phyloP scores from a whole-genome alignment of 2,329 filamentous ascomycete species.

The Coniochaeta prunicola region DNA sequence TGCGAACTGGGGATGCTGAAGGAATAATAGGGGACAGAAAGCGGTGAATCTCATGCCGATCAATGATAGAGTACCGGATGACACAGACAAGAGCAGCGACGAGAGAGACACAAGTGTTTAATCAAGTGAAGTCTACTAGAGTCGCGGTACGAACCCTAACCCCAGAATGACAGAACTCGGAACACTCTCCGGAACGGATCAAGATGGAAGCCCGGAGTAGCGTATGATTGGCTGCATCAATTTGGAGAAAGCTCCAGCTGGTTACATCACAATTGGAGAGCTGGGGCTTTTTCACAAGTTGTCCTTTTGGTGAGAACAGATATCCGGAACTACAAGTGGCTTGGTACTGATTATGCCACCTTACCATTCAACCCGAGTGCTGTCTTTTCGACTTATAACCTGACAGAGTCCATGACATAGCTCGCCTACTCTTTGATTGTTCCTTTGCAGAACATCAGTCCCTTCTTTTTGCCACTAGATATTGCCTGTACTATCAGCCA shows the following conservation, averaged over 20 bases:
- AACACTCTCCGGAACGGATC: conserved; percentile 1
- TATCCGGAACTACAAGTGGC: conserved; percentile 7
- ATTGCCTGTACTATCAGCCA: too few species aligned
- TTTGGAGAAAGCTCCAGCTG: conserved; percentile 4
- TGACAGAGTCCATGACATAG: background rate
- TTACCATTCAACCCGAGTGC: background rate
- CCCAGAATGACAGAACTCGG: background rate
- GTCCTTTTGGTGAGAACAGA: conserved; percentile 18
- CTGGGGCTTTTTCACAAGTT: conserved; percentile 12
- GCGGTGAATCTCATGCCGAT: too few species aligned
- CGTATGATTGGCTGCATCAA: conserved; percentile 9
- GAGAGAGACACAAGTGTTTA: too few species aligned
- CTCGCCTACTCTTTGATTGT: conserved; percentile 3
- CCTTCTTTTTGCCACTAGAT: background rate
- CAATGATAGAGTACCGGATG: too few species aligned
- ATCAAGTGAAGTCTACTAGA: too few species aligned
- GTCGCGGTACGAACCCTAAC: too few species aligned
- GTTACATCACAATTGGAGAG: conserved; percentile 12
- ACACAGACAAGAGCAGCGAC: too few species aligned
- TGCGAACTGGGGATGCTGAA: too few species aligned
- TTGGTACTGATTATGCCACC: conserved; percentile 1
- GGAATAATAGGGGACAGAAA: too few species aligned
- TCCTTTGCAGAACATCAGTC: conserved; percentile 3
- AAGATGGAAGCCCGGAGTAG: background rate
- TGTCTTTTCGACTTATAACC: background rate